A percentile compares a stretch with the other conserved stretches of the same genome.
Conservation (phyloP, 306 rosid species). For the Cicer chorassanicum region DNA sequence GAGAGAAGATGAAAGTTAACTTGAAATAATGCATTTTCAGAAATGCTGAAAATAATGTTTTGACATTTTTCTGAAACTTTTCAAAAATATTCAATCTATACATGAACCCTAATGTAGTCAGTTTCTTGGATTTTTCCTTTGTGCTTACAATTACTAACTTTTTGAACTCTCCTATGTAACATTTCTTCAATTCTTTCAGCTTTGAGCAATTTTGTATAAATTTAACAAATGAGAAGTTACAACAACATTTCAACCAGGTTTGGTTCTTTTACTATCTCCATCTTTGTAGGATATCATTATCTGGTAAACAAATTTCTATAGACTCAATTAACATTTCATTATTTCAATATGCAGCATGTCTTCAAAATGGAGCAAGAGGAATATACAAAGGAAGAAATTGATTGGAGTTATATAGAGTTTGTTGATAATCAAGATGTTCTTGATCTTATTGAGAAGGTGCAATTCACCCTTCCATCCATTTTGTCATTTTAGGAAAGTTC, state of each 20-base stretch:
- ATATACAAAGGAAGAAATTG: slow-evolving; percentile 88
- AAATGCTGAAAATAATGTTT: no score
- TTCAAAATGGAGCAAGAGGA: slow-evolving; percentile 99
- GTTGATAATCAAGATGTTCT: slow-evolving; percentile 94
- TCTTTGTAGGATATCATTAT: slow-evolving; percentile 41
- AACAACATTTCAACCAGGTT: slow-evolving; percentile 99
- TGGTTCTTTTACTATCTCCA: slow-evolving; percentile 34
- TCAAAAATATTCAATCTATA: no score
- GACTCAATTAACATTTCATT: slow-evolving; percentile 26
- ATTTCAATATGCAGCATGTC: slow-evolving; percentile 72
- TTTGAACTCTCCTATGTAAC: slow-evolving; percentile 5
- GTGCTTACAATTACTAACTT: slow-evolving; percentile 24
- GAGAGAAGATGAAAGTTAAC: no score
- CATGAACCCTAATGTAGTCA: no score
- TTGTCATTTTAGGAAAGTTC: slow-evolving; percentile 30
- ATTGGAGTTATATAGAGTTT: slow-evolving; percentile 97
- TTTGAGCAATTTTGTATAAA: slow-evolving; percentile 98
- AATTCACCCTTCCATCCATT: slow-evolving; percentile 42
- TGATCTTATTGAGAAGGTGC: slow-evolving; percentile 93
- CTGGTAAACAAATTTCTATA: slow-evolving; percentile 31
- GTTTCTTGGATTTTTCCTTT: slow-evolving; percentile 1
- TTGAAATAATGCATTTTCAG: no score
- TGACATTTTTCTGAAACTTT: no score
- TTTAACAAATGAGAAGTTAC: slow-evolving; percentile 96
- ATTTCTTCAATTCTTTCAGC: slow-evolving; percentile 57